Base-by-base conservation (phyloP, 2,329 filamentous ascomycete species). In the Xylaria sp. region DNA sequence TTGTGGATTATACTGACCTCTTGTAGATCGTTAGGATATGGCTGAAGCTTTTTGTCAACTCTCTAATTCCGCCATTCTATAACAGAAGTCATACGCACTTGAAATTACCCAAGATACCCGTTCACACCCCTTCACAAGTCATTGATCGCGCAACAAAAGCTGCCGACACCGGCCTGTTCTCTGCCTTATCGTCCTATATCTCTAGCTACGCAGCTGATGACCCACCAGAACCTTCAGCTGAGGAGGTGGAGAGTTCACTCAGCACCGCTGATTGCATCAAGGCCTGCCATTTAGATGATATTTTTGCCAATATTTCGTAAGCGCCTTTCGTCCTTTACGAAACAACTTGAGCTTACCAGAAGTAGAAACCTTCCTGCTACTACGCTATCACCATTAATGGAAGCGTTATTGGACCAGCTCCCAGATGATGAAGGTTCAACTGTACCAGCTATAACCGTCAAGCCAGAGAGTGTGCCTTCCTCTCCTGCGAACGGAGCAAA, bases 201-300 rank as follows among this genome's bases (percentile, higher is more conserved):
- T 97, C 94, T n/a, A 98, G 95, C 80, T 98, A 99, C 79, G 96
- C 97, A 51, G 97, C 96, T 12, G 96, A 98, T 80, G 96, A 99
- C 77, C 96, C 96, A 13, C 96, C 96, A 0, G 96, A 99, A 82
- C 96, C 96, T 2, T 98, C 96, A 1, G 94, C 98, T 73, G 95
- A 98, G 78, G 96, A 99, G 79, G 86, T 99, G 37, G 96, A 99
- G 77, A 97, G 96, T 78, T 98, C 96, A 0, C 84, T 99, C 10
- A 96, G 93, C 78, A 95, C 96, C 0, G 92, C 98, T 2, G 96
- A 98, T 79, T 99, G 95, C 76, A 90, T 99, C 51, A 95, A 93
- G 74, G 92, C 94, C 54, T 99, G 96, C 79, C 90, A 92, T 65
- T 91, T 98, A 77, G 90, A 91, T 67, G 89, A 92, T 71, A 90